These are phyloP conservation scores for Amoebophrya sp. DNA, from an alignment of 169 alveolate species.

Conservation along the genomic window DNA sequence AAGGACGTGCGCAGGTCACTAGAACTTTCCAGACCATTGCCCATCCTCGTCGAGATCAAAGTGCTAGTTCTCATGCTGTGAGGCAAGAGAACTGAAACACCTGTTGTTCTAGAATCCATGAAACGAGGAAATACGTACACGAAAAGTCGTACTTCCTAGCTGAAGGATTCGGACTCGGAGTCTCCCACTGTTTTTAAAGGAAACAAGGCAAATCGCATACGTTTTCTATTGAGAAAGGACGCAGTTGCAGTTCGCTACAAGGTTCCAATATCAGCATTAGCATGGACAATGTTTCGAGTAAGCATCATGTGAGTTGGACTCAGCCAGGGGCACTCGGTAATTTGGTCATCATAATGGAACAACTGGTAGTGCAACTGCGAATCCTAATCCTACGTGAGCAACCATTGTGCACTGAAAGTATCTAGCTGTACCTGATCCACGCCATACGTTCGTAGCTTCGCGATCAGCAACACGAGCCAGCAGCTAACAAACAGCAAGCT, in stretches of 20 bases:
- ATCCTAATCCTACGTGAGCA: too few species aligned
- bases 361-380: too few species aligned
- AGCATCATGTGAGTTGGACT: background rate
- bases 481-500: background rate
- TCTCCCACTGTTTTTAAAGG: too few species aligned
- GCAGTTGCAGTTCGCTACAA: too few species aligned
- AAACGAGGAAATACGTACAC: background rate
- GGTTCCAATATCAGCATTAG: slow-evolving; percentile 2
- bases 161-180: slow-evolving; percentile 16
- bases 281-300: background rate
- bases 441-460: background rate
- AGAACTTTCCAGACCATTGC: too few species aligned
- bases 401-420: too few species aligned
- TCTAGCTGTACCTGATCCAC: background rate
- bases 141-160: background rate
- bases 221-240: too few species aligned
- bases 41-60: too few species aligned
- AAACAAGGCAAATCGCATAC: too few species aligned
- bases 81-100: too few species aligned
- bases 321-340: background rate
- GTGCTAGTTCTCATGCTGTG: too few species aligned
- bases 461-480: background rate
- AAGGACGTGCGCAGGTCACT: too few species aligned
- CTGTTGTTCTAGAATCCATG: background rate
- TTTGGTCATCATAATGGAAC: background rate